Percentiles rank a stretch among this genome's conserved stretches.
These are phyloP conservation scores for Lepiota venenata DNA, from an alignment of 768 basidiomycete genomes.

Conservation along the genomic window DNA sequence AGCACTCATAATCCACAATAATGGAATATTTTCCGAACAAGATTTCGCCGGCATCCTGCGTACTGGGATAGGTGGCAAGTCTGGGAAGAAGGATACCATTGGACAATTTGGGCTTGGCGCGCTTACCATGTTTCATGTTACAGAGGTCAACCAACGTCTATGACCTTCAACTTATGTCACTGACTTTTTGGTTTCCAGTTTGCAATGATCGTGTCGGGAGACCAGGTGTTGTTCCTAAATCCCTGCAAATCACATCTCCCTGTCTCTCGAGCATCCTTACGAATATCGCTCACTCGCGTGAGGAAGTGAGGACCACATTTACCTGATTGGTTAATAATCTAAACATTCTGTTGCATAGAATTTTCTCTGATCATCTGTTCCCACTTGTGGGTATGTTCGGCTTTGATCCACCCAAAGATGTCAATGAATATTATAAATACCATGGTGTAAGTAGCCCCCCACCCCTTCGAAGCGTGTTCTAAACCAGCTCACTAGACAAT, in stretches of 20 bases:
- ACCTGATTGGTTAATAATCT: neutral
- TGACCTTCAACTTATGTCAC: neutral
- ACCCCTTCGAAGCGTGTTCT: neutral
- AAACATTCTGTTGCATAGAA: conserved; percentile 21
- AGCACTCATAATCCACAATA: conserved; percentile 43
- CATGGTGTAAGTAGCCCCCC: conserved; percentile 34
- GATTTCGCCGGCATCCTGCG: conserved; percentile 46
- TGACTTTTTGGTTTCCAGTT: conserved; percentile 19
- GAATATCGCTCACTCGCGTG: conserved; percentile 29
- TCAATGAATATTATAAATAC: conserved; percentile 23
- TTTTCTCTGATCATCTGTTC: conserved; percentile 38
- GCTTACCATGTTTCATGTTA: conserved; percentile 49
- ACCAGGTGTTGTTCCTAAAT: conserved; percentile 37
- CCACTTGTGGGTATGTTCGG: conserved; percentile 37
- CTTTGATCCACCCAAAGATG: conserved; percentile 23
- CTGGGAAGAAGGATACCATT: conserved; percentile 32
- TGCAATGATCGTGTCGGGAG: conserved; percentile 30
- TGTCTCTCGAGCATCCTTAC: conserved; percentile 25
- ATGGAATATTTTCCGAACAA: conserved; percentile 33
- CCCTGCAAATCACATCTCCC: conserved; percentile 42
- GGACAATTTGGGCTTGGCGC: conserved; percentile 52
- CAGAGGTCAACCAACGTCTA: conserved; percentile 33
- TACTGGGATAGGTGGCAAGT: conserved; percentile 45
- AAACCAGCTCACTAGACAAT: conserved; percentile 31
- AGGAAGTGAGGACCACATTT: conserved; percentile 24